Percentiles rank a stretch among this genome's conserved stretches.
These are phyloP conservation scores for Epichloe hybrida DNA, from an alignment of 2,329 filamentous ascomycete genomes.

Conservation along the genomic window DNA sequence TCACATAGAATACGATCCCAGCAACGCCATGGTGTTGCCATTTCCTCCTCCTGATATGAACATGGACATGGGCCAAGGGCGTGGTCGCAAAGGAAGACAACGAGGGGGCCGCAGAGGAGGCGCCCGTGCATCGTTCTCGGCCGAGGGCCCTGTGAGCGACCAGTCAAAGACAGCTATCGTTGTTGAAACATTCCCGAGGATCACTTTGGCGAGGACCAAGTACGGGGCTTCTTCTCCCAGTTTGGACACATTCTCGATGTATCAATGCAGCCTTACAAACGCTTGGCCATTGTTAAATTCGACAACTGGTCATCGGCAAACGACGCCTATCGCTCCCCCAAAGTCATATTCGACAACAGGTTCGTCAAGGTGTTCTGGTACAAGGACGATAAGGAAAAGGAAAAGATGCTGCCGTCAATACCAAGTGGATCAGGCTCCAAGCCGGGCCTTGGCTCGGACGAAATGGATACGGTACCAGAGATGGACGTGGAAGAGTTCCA, in stretches of 20 bases:
- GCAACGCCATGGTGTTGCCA: conserved; percentile 14
- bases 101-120: conserved; percentile 22
- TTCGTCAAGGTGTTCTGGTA: conserved; percentile 80
- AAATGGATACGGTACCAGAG: conserved; percentile 29
- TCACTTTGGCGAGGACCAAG: conserved; percentile 48
- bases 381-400: conserved; percentile 38
- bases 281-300: conserved; percentile 57
- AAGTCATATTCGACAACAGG: conserved; percentile 71
- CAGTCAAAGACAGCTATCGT: conserved; percentile 54
- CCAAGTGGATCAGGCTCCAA: conserved; percentile 13
- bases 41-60: conserved; percentile 11
- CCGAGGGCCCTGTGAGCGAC: conserved; percentile 49
- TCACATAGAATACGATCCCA: conserved; percentile 21
- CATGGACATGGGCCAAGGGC: conserved; percentile 19
- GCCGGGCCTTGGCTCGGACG: conserved; percentile 8
- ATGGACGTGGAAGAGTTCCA: conserved; percentile 58
- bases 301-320: conserved; percentile 52
- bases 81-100: conserved; percentile 20
- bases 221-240: conserved; percentile 56
- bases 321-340: conserved; percentile 65
- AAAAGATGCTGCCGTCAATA: conserved; percentile 15
- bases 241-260: conserved; percentile 56
- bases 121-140: conserved; percentile 47
- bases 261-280: conserved; percentile 51
- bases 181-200: conserved; percentile 67